Conservation (phyloP, 179 eudicot species). For the Sideroxylon spinosum region DNA sequence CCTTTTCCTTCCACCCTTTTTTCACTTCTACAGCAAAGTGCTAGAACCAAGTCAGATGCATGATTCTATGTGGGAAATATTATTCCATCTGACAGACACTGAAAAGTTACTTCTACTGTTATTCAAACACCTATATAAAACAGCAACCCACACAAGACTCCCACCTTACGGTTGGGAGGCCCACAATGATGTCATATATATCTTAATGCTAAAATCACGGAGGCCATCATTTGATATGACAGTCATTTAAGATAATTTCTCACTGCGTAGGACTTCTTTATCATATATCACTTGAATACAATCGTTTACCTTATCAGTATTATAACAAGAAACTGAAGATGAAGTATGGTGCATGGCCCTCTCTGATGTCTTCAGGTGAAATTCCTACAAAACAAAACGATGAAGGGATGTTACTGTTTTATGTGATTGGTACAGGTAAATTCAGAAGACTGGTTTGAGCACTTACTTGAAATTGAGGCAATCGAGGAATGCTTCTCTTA, state of each 20-base stretch:
- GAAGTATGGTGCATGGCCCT: constrained; percentile 54
- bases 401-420: neutral
- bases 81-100: no score
- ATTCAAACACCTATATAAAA: no score
- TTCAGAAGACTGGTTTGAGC: neutral
- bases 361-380: constrained; percentile 61
- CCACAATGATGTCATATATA: no score
- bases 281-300: neutral
- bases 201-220: no score
- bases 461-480: constrained; percentile 67
- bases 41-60: neutral
- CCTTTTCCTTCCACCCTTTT: no score
- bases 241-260: no score
- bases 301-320: constrained; percentile 41
- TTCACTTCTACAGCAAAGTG: neutral
- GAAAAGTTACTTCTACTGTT: no score
- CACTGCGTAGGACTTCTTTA: neutral
- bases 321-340: constrained; percentile 21
- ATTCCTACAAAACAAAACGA: constrained; percentile 43
- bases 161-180: no score
- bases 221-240: no score
- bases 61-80: no score
- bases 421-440: neutral
- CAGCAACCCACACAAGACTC: no score
- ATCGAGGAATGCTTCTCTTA: constrained; percentile 51